Conservation (phyloP, 371 early-diverging fungal species). For the Massospora cicadina region DNA sequence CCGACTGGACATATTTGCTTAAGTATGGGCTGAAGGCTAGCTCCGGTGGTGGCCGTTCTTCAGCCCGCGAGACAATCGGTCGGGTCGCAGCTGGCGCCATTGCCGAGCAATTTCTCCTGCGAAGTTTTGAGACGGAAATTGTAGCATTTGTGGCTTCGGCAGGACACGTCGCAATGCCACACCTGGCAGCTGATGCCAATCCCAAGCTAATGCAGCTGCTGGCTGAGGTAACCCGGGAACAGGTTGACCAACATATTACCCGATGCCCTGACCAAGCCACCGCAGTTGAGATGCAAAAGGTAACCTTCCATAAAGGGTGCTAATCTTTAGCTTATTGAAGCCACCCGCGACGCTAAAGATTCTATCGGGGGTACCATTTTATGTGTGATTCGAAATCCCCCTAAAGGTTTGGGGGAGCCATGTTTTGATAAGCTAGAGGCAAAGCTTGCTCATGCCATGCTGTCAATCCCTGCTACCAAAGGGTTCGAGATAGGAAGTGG, state of each 20-base stretch:
- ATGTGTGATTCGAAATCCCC: slow-evolving; percentile 90
- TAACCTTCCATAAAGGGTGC: slow-evolving; percentile 14
- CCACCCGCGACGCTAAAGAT: slow-evolving; percentile 60
- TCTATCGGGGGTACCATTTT: slow-evolving; percentile 93
- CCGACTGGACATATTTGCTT: slow-evolving; percentile 89
- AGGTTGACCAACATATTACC: slow-evolving; percentile 50
- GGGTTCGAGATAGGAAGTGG: slow-evolving; percentile 95
- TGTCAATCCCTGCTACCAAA: slow-evolving; percentile 95
- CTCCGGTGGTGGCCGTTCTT: slow-evolving; percentile 85
- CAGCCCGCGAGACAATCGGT: slow-evolving; percentile 93
- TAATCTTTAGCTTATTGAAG: slow-evolving; percentile 33
- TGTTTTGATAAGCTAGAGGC: slow-evolving; percentile 96
- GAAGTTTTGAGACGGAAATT: slow-evolving; percentile 70
- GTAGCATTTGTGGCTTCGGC: slow-evolving; percentile 88
- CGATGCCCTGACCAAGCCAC: slow-evolving; percentile 51
- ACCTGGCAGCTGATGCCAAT: slow-evolving; percentile 27
- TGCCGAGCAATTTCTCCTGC: slow-evolving; percentile 80
- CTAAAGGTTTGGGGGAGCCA: slow-evolving; percentile 91
- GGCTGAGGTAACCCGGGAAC: slow-evolving; percentile 43
- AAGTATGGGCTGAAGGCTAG: slow-evolving; percentile 93
- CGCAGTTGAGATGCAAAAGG: slow-evolving; percentile 45
- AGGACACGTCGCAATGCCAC: slow-evolving; percentile 65
- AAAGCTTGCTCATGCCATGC: slow-evolving; percentile 94
- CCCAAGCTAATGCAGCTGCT: slow-evolving; percentile 42
- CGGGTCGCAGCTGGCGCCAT: slow-evolving; percentile 92